Evolutionary conservation across 1,284 basidiomycete species (phyloP), one percentile per base, ranked within the genome.

Genomic region (Psilocybe mexicana): DNA sequence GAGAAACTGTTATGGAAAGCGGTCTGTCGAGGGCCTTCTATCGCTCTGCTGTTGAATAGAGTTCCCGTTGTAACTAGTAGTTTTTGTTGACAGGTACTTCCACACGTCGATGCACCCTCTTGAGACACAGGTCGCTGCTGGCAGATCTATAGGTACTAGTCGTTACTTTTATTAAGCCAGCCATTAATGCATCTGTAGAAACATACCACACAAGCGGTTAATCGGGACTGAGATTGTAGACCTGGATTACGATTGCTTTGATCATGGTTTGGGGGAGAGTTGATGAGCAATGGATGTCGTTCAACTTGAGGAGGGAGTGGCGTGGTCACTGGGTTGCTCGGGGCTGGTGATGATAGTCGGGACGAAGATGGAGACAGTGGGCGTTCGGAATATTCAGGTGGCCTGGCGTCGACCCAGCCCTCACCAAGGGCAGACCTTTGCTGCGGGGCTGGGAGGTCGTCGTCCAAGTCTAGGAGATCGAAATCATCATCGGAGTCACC

Each of bases 31-130:
- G 43, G 57, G 38, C 57, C 57, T 43, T 43, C 43, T 42, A 54
- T 53, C 6, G 54, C 35, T 18, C 6, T 30, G 10, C 35, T 52
- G 18, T 45, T 30, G 5, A 40, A 28, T 14, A 43, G 45, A 4
- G 26, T 26, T n/a, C 28, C 33, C 10, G 49, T 43, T 50, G 55
- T 18, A 18, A 18, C 53, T 40, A 59, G 45, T 0, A 60, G 52
- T 43, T 57, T 58, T 35, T 57, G 42, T 11, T 58, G 60, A 43
- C 65, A 66, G 11, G 47, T 60, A 2, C 60, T 56, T 10, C 63
- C 63, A 47, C 66, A 67, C 2, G 66, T 67, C 10, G 49, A 52
- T 38, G 56, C 64, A 1, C 49, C 48, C 23, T 61, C 55, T 25
- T 43, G 43, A 50, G 63, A 64, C 6, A 45, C 52, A 1, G 61